Base-by-base conservation (phyloP, 2,329 filamentous ascomycete species). In the Fusarium zealandicum region DNA sequence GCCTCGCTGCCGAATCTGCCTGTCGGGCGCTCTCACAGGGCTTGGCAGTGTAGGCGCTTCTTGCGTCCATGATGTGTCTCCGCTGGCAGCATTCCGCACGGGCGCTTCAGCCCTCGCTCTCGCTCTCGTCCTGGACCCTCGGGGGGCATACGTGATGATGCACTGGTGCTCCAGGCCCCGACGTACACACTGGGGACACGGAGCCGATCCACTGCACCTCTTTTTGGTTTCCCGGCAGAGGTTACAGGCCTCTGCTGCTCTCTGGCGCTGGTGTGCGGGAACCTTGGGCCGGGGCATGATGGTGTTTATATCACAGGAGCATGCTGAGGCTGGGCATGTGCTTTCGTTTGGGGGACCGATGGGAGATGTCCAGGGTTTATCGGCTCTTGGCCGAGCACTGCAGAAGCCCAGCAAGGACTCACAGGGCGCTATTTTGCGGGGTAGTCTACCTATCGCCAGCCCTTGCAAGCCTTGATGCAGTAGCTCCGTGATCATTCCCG, bases 271-370 rank as follows among this genome's bases (percentile, higher is more conserved):
- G 40, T 76, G 75, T 2, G 78, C 77, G 14, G 73, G 74, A 17
- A 83, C 79, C 59, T 77, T 81, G 11, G 80, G 79, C 17, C 81
- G 79, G 52, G 80, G 79, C 80, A 83, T 83, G 31, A 18, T 46
- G 57, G 10, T 13, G 16, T 33, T 20, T 16, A 27, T n/a, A 17
- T 44, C 20, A 30, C 31, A 28, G 43, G 14, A n/a, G 22, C 32
- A 18, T 25, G 5, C 28, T 12, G 28, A n/a, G 5, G 6, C 3
- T 31, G 28, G 28, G 32, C 3, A 30, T 16, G n/a, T 20, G 13
- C 28, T 45, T 28, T 45, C 17, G 9, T 13, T 22, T 4, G 35
- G 17, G 25, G 36, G 8, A 18, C 13, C 22, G 3, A 27, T 13
- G 27, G 31, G 30, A 30, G 44, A 32, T 42, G 25, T 25, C 17